Evolutionary conservation across 495 filamentous ascomycete species (phyloP).

Genomic region (Xeromyces bisporus): DNA sequence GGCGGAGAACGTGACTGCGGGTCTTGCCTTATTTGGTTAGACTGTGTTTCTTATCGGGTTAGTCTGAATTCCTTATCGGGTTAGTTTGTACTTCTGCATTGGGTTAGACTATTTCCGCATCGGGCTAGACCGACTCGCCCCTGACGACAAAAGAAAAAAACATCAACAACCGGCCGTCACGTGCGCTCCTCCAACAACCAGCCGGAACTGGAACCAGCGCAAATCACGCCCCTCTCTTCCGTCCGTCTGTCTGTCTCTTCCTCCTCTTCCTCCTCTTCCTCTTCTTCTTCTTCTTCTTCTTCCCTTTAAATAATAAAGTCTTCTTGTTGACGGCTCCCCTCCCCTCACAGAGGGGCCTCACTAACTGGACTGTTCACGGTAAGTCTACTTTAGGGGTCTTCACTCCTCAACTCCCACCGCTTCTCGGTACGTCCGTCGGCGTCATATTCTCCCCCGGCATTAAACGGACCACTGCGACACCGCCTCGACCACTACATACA

Average conservation of each 20-base stretch:
- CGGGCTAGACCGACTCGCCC: neutral
- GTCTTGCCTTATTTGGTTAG: too few relatives aligned
- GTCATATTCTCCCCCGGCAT: neutral
- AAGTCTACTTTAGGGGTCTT: neutral
- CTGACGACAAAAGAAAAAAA: neutral
- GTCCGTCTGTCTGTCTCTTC: neutral
- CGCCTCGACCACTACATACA: neutral
- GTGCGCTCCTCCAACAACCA: neutral
- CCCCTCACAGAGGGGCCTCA: too few relatives aligned
- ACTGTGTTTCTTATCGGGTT: too few relatives aligned
- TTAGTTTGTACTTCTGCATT: too few relatives aligned
- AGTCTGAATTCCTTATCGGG: too few relatives aligned
- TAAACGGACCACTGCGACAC: neutral
- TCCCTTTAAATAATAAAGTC: too few relatives aligned
- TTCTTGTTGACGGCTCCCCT: too few relatives aligned
- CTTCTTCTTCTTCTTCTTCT: neutral
- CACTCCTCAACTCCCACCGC: neutral
- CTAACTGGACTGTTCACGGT: too few relatives aligned
- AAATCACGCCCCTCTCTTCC: too few relatives aligned
- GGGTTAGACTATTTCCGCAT: too few relatives aligned
- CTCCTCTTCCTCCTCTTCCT: neutral
- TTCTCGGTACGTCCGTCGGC: neutral
- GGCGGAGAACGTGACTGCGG: too few relatives aligned
- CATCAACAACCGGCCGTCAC: conserved; percentile 3
- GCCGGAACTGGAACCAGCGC: neutral